Evolutionary conservation across 805 yeast genomes (phyloP).

Genomic region (Teunomyces gatunensis): DNA sequence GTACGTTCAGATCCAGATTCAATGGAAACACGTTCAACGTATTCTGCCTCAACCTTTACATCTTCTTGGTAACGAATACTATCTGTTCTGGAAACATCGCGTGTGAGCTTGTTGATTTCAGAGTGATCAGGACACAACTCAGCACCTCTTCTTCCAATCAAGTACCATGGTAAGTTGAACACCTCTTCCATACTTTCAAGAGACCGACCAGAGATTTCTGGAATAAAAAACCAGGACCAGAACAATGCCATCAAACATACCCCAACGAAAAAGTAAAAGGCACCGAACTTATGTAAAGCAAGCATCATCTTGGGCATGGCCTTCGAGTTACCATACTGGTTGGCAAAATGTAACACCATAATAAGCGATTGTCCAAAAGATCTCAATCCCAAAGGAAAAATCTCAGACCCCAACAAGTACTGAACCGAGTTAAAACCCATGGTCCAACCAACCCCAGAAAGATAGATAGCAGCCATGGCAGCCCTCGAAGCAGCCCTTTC

Average conservation of each 20-base stretch:
- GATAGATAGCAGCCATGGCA: conserved; percentile 50
- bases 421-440: conserved; percentile 58
- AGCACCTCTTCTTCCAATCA: conserved; percentile 54
- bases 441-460: conserved; percentile 58
- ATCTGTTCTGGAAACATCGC: conserved; percentile 10
- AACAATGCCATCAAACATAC: conserved; percentile 40
- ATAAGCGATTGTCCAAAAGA: conserved; percentile 48
- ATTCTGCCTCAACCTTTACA: not conserved
- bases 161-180: conserved; percentile 55
- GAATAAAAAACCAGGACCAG: conserved; percentile 50
- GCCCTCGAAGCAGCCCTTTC: conserved; percentile 40
- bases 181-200: conserved; percentile 53
- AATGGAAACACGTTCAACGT: not conserved
- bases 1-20: not conserved
- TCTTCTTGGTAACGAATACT: not conserved
- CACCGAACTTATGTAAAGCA: conserved; percentile 45
- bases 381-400: conserved; percentile 51
- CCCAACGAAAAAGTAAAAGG: conserved; percentile 50
- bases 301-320: conserved; percentile 53
- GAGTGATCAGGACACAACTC: conserved; percentile 52
- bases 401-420: conserved; percentile 53
- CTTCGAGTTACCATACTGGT: conserved; percentile 57
- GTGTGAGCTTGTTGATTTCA: conserved; percentile 32
- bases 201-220: conserved; percentile 50
- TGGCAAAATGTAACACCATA: conserved; percentile 56